Evolutionary conservation across 148 eudicot genomes (phyloP).

Genomic region (Beta vulgaris): DNA sequence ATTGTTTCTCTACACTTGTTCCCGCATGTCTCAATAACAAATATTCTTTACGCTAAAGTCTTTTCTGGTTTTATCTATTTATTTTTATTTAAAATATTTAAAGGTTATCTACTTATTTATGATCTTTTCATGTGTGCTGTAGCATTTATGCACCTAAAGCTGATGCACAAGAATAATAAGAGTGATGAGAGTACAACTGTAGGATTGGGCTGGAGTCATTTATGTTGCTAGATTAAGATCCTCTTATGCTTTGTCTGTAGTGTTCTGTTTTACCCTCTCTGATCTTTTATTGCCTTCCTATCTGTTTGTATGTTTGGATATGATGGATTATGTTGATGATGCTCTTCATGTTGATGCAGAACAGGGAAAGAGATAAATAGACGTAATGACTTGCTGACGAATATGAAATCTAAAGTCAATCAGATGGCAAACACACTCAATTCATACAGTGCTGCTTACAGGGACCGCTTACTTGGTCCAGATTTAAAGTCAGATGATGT

Average conservation of each 20-base stretch:
- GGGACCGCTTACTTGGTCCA: slow-evolving; percentile 45
- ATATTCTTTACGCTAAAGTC: too few species aligned
- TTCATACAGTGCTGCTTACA: slow-evolving; percentile 36
- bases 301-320: neutral
- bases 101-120: too few species aligned
- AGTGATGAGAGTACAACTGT: neutral
- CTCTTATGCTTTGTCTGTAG: neutral
- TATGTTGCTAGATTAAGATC: neutral
- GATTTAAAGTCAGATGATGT: slow-evolving; percentile 41
- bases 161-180: neutral
- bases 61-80: too few species aligned
- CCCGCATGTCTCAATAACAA: too few species aligned
- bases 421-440: slow-evolving; percentile 40
- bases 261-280: neutral
- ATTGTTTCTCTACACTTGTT: too few species aligned
- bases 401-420: slow-evolving; percentile 37
- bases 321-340: slow-evolving; percentile 5
- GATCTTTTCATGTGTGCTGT: too few species aligned
- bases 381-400: slow-evolving; percentile 43
- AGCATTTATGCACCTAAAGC: too few species aligned
- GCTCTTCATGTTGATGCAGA: slow-evolving; percentile 23
- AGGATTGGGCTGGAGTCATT: neutral
- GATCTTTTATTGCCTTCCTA: neutral
- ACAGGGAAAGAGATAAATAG: slow-evolving; percentile 42
- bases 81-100: too few species aligned